Percentiles rank a stretch among this genome's conserved stretches.
These are phyloP conservation scores for Pyricularia sp. DNA, from an alignment of 2,329 filamentous ascomycete species.

Conservation along the genomic window DNA sequence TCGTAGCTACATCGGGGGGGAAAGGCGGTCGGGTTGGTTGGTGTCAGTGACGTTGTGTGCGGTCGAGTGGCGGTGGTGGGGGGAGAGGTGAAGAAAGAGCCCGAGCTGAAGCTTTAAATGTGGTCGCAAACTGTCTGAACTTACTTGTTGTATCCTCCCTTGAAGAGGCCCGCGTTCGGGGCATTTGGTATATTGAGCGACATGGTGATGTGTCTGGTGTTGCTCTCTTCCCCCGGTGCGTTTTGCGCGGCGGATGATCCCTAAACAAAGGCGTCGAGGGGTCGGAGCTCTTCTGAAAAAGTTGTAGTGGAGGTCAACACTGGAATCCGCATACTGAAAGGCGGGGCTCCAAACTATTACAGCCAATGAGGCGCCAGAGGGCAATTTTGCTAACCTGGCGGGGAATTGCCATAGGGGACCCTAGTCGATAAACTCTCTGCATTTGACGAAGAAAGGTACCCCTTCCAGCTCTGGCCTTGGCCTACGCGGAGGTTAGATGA, in stretches of 20 bases:
- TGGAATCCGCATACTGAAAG: neutral
- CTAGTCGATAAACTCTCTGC: neutral
- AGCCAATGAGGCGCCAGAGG: neutral
- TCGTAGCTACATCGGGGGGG: conserved; percentile 58
- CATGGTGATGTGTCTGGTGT: conserved; percentile 39
- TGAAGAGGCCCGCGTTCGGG: conserved; percentile 88
- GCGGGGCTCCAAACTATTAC: neutral
- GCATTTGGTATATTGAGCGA: conserved; percentile 93
- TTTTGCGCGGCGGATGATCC: neutral
- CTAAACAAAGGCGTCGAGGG: conserved; percentile 2
- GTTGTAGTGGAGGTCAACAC: conserved; percentile 3
- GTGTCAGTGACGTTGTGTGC: conserved; percentile 6
- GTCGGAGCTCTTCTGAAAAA: conserved; percentile 7
- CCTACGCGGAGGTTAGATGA: neutral
- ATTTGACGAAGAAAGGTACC: neutral
- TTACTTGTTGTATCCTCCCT: conserved; percentile 91
- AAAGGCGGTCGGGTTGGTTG: conserved; percentile 4
- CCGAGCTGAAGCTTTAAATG: neutral
- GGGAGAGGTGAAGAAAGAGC: conserved; percentile 7
- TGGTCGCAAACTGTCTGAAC: conserved; percentile 15
- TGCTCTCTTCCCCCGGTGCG: conserved; percentile 2
- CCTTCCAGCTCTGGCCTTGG: neutral
- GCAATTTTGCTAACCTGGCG: neutral
- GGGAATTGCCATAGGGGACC: neutral
- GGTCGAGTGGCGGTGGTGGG: conserved; percentile 13